phyloP scores from a whole-genome alignment of 2,329 filamentous ascomycete species.

The Volutella citrinella region DNA sequence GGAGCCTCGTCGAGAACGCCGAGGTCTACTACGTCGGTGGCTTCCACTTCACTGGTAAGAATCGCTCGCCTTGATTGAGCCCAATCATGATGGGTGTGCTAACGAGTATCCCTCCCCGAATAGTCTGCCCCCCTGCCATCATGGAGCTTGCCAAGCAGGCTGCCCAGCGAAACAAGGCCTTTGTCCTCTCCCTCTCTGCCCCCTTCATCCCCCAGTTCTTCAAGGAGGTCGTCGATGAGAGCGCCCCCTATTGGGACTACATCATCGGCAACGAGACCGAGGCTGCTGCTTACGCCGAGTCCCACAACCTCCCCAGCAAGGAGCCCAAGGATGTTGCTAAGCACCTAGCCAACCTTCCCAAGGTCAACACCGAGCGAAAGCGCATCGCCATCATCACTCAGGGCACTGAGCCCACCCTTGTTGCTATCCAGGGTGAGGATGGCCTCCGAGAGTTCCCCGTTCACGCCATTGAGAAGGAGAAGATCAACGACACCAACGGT shows the following conservation, averaged over 20 bases:
- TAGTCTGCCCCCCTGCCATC: conserved; percentile 85
- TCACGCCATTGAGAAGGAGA: conserved; percentile 68
- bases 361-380: conserved; percentile 83
- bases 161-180: conserved; percentile 82
- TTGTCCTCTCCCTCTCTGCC: conserved; percentile 87
- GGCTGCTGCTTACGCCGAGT: conserved; percentile 81
- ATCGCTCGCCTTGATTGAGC: too few relatives aligned
- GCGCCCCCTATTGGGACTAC: conserved; percentile 90
- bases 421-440: conserved; percentile 70
- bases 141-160: conserved; percentile 89
- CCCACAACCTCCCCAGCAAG: conserved; percentile 70
- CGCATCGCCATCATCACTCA: conserved; percentile 91
- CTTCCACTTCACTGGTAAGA: conserved; percentile 79
- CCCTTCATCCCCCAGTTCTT: conserved; percentile 98
- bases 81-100: too few relatives aligned
- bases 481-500: conserved; percentile 95
- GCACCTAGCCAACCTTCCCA: conserved; percentile 81
- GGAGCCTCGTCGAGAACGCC: conserved; percentile 85
- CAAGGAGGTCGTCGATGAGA: conserved; percentile 88
- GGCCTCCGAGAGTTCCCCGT: conserved; percentile 77
- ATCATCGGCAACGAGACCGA: conserved; percentile 97
- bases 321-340: conserved; percentile 83
- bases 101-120: too few relatives aligned
- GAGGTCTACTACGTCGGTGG: conserved; percentile 91
- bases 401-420: conserved; percentile 85